These are phyloP conservation scores for Macrophomina phaseolina DNA, from an alignment of 2,329 filamentous ascomycete genomes.

Conservation along the genomic window DNA sequence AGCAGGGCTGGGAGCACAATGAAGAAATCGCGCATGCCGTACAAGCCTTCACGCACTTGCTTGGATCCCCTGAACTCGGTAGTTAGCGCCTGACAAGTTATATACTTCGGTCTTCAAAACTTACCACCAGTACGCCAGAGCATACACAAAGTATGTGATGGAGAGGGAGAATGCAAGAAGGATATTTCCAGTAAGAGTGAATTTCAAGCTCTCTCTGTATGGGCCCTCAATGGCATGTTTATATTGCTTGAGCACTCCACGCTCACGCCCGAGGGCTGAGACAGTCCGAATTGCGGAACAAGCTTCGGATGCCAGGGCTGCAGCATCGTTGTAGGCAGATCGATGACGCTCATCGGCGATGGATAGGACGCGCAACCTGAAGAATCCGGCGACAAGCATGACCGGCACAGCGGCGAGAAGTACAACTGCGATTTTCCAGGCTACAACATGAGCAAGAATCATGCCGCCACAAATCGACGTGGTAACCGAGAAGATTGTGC, in stretches of 20 bases:
- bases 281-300: constrained; percentile 69
- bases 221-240: constrained; percentile 45
- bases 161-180: constrained; percentile 53
- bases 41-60: constrained; percentile 51
- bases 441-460: constrained; percentile 54
- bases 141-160: constrained; percentile 55
- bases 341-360: constrained; percentile 68
- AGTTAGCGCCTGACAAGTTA: not conserved
- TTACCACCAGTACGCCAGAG: constrained; percentile 56
- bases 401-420: constrained; percentile 56
- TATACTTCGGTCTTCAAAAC: constrained; percentile 3
- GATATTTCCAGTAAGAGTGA: constrained; percentile 48
- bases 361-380: constrained; percentile 56
- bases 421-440: constrained; percentile 59
- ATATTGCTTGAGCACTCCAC: constrained; percentile 47
- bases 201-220: constrained; percentile 47
- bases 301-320: constrained; percentile 70
- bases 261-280: constrained; percentile 50
- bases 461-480: constrained; percentile 56
- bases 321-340: constrained; percentile 67
- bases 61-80: constrained; percentile 40
- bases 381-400: constrained; percentile 54
- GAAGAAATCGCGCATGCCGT: constrained; percentile 51
- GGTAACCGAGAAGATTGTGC: constrained; percentile 56
- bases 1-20: constrained; percentile 53